Percentiles rank a stretch among this genome's conserved stretches.
Conservation (phyloP, 2,329 filamentous ascomycete genomes). For the Aureobasidium sp. region DNA sequence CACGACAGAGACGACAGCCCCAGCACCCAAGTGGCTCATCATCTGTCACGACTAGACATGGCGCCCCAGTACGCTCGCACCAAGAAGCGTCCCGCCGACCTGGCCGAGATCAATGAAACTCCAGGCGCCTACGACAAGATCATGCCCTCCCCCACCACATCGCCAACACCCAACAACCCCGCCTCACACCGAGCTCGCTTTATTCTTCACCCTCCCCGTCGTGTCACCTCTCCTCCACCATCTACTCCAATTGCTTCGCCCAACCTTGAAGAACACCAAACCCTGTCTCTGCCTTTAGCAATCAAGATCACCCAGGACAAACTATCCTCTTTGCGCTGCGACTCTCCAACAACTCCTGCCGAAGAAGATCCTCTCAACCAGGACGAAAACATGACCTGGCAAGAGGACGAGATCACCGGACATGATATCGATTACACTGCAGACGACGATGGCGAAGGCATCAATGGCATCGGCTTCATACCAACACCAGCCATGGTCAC, state of each 20-base stretch:
- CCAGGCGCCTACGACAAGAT: conserved; percentile 2
- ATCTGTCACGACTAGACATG: neutral
- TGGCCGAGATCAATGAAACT: neutral
- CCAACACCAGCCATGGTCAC: conserved; percentile 52
- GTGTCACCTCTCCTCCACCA: conserved; percentile 5
- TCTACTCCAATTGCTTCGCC: conserved; percentile 1
- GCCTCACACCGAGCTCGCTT: neutral
- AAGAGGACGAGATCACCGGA: conserved; percentile 54
- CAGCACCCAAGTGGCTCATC: neutral
- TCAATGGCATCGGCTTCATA: conserved; percentile 56
- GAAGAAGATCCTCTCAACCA: neutral
- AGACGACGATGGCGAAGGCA: conserved; percentile 53
- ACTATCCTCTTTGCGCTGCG: neutral
- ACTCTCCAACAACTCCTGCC: neutral
- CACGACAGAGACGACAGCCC: neutral
- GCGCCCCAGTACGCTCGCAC: neutral
- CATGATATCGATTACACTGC: conserved; percentile 40
- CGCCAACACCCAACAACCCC: neutral
- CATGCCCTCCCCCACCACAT: neutral
- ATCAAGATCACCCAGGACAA: conserved; percentile 4
- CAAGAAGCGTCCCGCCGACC: neutral
- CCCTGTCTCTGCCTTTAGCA: neutral
- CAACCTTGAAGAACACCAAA: neutral
- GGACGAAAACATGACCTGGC: conserved; percentile 41
- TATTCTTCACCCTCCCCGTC: conserved; percentile 1